A percentile compares a stretch with the other conserved stretches of the same genome.
Evolutionary conservation across 169 alveolate species (phyloP).

Genomic region (Plasmodium billcollinsi): DNA sequence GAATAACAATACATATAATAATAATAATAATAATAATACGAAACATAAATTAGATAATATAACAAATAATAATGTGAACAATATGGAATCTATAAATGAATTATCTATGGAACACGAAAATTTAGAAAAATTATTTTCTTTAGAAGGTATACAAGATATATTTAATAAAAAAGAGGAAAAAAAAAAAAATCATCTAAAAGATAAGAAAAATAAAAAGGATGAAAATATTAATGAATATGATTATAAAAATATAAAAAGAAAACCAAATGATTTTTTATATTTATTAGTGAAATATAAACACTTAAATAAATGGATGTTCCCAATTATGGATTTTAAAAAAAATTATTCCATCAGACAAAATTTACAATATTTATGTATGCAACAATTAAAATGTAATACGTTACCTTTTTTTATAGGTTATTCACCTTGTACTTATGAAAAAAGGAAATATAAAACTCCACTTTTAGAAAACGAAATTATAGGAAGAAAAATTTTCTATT

Average conservation of each 20-base stretch:
- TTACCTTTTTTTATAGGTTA: slow-evolving; percentile 83
- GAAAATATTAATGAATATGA: slow-evolving; percentile 45
- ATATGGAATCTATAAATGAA: neutral
- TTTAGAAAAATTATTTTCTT: slow-evolving; percentile 43
- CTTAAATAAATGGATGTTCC: slow-evolving; percentile 81
- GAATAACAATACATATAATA: slow-evolving; percentile 30
- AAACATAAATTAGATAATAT: slow-evolving; percentile 3
- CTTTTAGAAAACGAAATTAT: slow-evolving; percentile 60
- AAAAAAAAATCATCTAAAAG: slow-evolving; percentile 21
- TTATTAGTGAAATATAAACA: slow-evolving; percentile 79
- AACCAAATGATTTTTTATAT: slow-evolving; percentile 80
- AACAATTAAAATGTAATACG: slow-evolving; percentile 76
- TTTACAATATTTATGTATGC: slow-evolving; percentile 79
- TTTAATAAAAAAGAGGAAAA: slow-evolving; percentile 22
- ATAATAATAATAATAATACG: slow-evolving; percentile 19
- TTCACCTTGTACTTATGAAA: slow-evolving; percentile 80
- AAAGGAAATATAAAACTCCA: slow-evolving; percentile 71
- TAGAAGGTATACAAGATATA: slow-evolving; percentile 65
- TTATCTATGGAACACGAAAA: slow-evolving; percentile 22
- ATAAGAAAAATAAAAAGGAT: slow-evolving; percentile 33
- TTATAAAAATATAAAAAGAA: slow-evolving; percentile 77
- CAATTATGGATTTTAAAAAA: slow-evolving; percentile 81
- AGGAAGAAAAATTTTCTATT: slow-evolving; percentile 83
- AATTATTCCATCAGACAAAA: slow-evolving; percentile 80
- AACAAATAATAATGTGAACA: neutral